These are phyloP conservation scores for Gossypium trilobum DNA, from an alignment of 441 rosid genomes.

Conservation along the genomic window DNA sequence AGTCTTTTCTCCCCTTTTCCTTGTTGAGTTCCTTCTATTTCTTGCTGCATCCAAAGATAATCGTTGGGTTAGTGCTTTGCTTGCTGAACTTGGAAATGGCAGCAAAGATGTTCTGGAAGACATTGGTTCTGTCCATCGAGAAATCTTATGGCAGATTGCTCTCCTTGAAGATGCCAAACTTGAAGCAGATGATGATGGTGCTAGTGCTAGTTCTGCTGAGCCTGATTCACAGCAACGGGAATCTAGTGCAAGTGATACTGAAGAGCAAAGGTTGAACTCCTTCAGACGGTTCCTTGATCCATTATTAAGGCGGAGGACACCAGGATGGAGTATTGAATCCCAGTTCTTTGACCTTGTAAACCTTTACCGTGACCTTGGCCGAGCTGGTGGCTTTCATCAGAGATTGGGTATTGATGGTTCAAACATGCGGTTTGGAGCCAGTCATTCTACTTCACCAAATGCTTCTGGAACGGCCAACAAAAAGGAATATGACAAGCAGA, in stretches of 20 bases:
- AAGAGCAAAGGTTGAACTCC: constrained; percentile 77
- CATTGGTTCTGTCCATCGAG: constrained; percentile 77
- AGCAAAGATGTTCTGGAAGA: constrained; percentile 84
- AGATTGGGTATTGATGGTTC: constrained; percentile 48
- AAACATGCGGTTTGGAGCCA: constrained; percentile 35
- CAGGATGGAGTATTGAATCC: constrained; percentile 78
- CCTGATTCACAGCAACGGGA: constrained; percentile 45
- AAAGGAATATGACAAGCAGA: constrained; percentile 65
- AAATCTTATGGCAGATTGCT: constrained; percentile 86
- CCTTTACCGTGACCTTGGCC: constrained; percentile 88
- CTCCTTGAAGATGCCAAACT: constrained; percentile 70
- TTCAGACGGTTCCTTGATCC: constrained; percentile 97
- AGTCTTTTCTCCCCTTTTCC: constrained; percentile 75
- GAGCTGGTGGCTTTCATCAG: constrained; percentile 65
- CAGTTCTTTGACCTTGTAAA: constrained; percentile 91
- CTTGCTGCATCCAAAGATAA: constrained; percentile 94
- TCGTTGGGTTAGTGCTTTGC: constrained; percentile 93
- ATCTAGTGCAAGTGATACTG: constrained; percentile 38
- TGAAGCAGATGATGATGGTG: constrained; percentile 47
- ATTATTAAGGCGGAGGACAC: constrained; percentile 70
- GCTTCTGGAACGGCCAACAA: constrained; percentile 34
- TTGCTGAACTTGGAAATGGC: constrained; percentile 70
- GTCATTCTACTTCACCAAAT: constrained; percentile 47
- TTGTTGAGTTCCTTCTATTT: constrained; percentile 85
- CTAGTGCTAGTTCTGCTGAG: constrained; percentile 37